Evolutionary conservation across 2,329 filamentous ascomycete genomes (phyloP).

Genomic region (Coleophoma eucalyptorum): DNA sequence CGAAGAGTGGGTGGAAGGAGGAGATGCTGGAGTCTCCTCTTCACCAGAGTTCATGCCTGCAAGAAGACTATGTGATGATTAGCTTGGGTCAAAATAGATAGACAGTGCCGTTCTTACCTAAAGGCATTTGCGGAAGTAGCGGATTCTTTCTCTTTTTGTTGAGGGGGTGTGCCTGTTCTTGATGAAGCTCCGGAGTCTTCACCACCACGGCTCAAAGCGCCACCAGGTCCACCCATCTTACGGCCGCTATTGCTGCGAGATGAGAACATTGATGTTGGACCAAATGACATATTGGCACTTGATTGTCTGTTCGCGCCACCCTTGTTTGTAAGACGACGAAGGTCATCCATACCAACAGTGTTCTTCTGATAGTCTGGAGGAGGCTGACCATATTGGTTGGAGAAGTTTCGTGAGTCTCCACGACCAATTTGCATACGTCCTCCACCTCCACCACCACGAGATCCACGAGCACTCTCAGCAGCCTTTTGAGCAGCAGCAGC

Average conservation of each 20-base stretch:
- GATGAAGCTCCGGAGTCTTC: conserved; percentile 88
- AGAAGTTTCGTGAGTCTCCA: conserved; percentile 84
- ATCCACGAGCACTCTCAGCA: conserved; percentile 62
- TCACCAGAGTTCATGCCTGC: conserved; percentile 43
- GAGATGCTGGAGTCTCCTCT: conserved; percentile 62
- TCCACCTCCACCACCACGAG: conserved; percentile 62
- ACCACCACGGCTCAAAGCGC: conserved; percentile 66
- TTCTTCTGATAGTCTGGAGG: conserved; percentile 70
- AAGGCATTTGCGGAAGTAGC: conserved; percentile 83
- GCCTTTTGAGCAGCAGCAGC: conserved; percentile 78
- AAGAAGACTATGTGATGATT: conserved; percentile 40
- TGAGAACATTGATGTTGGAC: conserved; percentile 81
- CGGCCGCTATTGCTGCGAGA: conserved; percentile 90
- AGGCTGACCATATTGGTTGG: conserved; percentile 63
- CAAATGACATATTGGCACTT: conserved; percentile 62
- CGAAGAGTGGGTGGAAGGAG: conserved; percentile 65
- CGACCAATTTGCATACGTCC: conserved; percentile 73
- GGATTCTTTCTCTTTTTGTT: conserved; percentile 58
- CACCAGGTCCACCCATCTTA: conserved; percentile 66
- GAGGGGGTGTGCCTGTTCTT: conserved; percentile 83
- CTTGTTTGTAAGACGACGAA: conserved; percentile 73
- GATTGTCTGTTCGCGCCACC: conserved; percentile 50
- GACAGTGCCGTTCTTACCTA: conserved; percentile 59
- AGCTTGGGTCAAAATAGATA: conserved; percentile 11
- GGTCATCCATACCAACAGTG: conserved; percentile 86